A percentile compares a stretch with the other conserved stretches of the same genome.
These are phyloP conservation scores for Colletotrichum noveboracense DNA, from an alignment of 2,329 filamentous ascomycete genomes.

Conservation along the genomic window DNA sequence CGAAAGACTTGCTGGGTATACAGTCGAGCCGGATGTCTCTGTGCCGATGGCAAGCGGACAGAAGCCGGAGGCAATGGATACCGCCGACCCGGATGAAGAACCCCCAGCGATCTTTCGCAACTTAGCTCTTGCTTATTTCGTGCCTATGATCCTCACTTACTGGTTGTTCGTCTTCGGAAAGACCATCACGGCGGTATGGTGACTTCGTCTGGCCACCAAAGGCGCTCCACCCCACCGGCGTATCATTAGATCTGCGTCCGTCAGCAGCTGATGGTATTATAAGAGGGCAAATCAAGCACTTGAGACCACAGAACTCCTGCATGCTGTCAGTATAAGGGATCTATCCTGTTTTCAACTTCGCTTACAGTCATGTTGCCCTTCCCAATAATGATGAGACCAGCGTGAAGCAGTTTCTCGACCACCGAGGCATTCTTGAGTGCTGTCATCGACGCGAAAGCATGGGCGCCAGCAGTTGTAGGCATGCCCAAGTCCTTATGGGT, in stretches of 20 bases:
- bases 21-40: conserved; percentile 42
- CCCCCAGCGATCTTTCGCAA: conserved; percentile 33
- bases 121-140: not conserved
- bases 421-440: conserved; percentile 40
- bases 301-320: not conserved
- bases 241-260: conserved; percentile 35
- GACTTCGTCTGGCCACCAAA: conserved; percentile 28
- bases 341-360: not conserved
- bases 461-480: conserved; percentile 44
- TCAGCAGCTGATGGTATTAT: not conserved
- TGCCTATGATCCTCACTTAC: not conserved
- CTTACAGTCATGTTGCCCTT: conserved; percentile 43
- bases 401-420: conserved; percentile 37
- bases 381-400: conserved; percentile 45
- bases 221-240: conserved; percentile 43
- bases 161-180: conserved; percentile 21
- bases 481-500: conserved; percentile 39
- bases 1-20: conserved; percentile 41
- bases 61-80: conserved; percentile 42
- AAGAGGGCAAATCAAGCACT: not conserved
- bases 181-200: conserved; percentile 16
- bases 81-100: conserved; percentile 37
- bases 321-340: not conserved
- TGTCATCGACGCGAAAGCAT: conserved; percentile 39
- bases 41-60: conserved; percentile 40